Evolutionary conservation across 1,284 basidiomycete genomes (phyloP).

Genomic region (Sparassis latifolia): DNA sequence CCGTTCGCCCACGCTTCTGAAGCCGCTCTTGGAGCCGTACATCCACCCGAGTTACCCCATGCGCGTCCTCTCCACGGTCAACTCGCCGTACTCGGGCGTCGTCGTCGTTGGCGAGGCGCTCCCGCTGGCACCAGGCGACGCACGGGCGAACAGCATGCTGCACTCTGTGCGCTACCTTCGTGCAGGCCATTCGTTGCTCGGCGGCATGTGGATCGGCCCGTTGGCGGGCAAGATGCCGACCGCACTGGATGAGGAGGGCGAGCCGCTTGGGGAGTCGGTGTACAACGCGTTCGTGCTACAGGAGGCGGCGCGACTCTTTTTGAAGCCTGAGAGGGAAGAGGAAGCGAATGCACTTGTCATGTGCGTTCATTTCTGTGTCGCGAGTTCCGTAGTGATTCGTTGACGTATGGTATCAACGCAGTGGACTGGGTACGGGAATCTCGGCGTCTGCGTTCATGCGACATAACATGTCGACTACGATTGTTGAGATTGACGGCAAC

Average conservation of each 20-base stretch:
- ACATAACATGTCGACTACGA: conserved; percentile 63
- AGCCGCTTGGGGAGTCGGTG: conserved; percentile 66
- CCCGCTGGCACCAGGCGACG: conserved; percentile 28
- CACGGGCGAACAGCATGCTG: conserved; percentile 19
- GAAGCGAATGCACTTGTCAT: conserved; percentile 61
- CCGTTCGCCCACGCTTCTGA: conserved; percentile 47
- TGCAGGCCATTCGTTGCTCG: conserved; percentile 83
- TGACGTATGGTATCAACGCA: conserved; percentile 22
- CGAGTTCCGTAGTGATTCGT: neutral
- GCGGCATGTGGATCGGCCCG: conserved; percentile 77
- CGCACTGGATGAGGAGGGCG: conserved; percentile 43
- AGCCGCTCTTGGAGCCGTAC: conserved; percentile 48
- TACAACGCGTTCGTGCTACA: conserved; percentile 83
- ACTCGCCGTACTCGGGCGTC: conserved; percentile 65
- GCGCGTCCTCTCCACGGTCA: conserved; percentile 62
- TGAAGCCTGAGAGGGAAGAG: conserved; percentile 30
- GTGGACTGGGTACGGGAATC: conserved; percentile 83
- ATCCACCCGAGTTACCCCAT: conserved; percentile 47
- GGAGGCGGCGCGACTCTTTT: conserved; percentile 70
- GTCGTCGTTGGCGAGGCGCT: conserved; percentile 75
- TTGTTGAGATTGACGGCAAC: conserved; percentile 82
- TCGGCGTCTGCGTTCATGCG: conserved; percentile 67
- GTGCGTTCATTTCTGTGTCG: conserved; percentile 33
- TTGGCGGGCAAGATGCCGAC: conserved; percentile 35
- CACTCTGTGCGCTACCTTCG: conserved; percentile 75